Percentiles rank a stretch among this genome's conserved stretches.
Conservation (phyloP, 768 basidiomycete species). For the Hysterangium stoloniferum region DNA sequence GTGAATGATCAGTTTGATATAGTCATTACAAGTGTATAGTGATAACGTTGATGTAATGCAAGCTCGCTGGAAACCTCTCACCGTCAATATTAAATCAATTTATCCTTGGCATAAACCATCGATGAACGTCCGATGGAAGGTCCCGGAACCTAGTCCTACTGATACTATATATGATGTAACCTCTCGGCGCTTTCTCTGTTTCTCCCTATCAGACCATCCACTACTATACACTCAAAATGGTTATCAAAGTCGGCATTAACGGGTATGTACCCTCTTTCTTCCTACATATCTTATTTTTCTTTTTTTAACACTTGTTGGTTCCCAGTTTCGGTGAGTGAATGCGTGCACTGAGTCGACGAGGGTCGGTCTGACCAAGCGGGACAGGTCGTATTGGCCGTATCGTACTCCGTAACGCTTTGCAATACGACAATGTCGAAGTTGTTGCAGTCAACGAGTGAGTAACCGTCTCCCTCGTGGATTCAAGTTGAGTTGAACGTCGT, state of each 20-base stretch:
- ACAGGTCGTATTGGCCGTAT: conserved; percentile 99
- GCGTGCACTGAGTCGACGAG: neutral
- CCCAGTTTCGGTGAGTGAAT: conserved; percentile 75
- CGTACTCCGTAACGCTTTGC: conserved; percentile 90
- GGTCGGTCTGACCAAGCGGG: conserved; percentile 16
- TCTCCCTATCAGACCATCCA: neutral
- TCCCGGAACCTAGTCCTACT: neutral
- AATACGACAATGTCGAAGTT: conserved; percentile 67
- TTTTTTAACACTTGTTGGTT: conserved; percentile 15
- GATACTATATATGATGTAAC: neutral
- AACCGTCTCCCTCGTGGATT: conserved; percentile 2
- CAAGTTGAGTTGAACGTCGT: neutral
- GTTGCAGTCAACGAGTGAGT: conserved; percentile 92
- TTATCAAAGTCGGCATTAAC: conserved; percentile 93
- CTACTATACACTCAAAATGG: conserved; percentile 19
- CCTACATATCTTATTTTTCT: conserved; percentile 1
- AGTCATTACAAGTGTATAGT: no score
- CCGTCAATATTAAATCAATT: no score
- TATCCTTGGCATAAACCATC: no score
- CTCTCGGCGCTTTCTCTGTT: neutral
- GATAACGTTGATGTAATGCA: no score
- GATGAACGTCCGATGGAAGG: conserved; percentile 11
- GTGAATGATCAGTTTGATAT: no score
- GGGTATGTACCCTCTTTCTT: conserved; percentile 43
- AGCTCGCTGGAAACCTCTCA: no score